Percentiles rank a stretch among this genome's conserved stretches.
These are phyloP conservation scores for Mucor lusitanicus DNA, from an alignment of 371 early-diverging fungal genomes.

Conservation along the genomic window DNA sequence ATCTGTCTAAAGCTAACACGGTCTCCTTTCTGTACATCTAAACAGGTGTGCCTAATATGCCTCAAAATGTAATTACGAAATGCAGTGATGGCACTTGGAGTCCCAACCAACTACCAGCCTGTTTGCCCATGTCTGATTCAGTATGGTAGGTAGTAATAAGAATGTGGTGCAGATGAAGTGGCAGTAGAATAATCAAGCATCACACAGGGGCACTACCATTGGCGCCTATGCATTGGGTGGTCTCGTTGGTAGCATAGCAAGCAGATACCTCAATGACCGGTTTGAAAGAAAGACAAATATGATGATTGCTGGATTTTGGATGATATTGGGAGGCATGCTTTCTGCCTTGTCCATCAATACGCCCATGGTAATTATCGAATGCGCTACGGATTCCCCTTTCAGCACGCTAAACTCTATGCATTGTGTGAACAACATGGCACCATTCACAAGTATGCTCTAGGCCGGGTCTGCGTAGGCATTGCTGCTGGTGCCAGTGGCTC, in stretches of 20 bases:
- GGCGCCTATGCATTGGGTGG: conserved; percentile 45
- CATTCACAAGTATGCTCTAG: conserved; percentile 52
- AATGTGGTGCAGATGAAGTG: neutral
- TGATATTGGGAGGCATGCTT: conserved; percentile 40
- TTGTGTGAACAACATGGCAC: neutral
- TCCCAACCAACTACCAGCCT: conserved; percentile 26
- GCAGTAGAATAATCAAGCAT: neutral
- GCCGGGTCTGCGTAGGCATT: conserved; percentile 84
- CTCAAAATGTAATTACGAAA: conserved; percentile 29
- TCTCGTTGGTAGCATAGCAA: conserved; percentile 35
- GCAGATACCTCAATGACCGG: conserved; percentile 33
- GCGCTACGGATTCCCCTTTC: neutral
- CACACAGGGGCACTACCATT: conserved; percentile 38
- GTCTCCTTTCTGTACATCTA: neutral
- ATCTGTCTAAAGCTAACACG: neutral
- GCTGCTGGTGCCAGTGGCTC: conserved; percentile 76
- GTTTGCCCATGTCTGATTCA: conserved; percentile 41
- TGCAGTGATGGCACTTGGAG: conserved; percentile 9
- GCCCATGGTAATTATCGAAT: neutral
- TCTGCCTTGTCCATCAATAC: conserved; percentile 36
- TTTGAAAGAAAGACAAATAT: conserved; percentile 40
- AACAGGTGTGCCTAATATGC: conserved; percentile 51
- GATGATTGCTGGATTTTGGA: conserved; percentile 33
- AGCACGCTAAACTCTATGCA: conserved; percentile 6
- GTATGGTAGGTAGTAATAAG: conserved; percentile 32